Base-by-base conservation (phyloP, 805 yeast species). In the Saccharomycopsis babjevae region DNA sequence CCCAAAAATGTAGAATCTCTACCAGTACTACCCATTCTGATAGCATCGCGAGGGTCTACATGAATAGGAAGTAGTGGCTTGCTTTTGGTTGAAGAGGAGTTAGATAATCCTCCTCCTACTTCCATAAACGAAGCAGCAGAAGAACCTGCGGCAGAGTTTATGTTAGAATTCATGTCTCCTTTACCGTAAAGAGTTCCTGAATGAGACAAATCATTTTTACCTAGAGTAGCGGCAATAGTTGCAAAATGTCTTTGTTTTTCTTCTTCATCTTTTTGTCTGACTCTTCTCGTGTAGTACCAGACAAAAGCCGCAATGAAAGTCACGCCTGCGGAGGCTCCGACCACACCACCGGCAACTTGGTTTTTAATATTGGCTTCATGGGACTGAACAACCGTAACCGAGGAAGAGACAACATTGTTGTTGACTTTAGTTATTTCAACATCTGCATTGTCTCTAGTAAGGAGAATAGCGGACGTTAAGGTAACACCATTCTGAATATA, bases 211-310 rank as follows among this genome's bases (percentile, higher is more conserved):
- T 58, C 61, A 16, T 50, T 39, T 10, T 36, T 34, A 18, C 28
- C 63, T 62, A 63, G 59, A 22, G 66, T 63, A 18, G 66, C 66
- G 7, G 66, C 66, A 57, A 63, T 63, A 25, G 62, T 63, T 18
- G 66, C 66, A 54, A 63, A 59, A 54, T 63, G 59, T 22, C 64
- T 50, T 61, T 61, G 61, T 57, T 63, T 63, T 54, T 63, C 66
- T 57, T 61, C 60, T 50, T 63, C 66, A 36, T 63, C 66, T 32
- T 61, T 63, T 43, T 61, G 62, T 54, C 62, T 63, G 25, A 63
- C 64, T 34, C 64, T 59, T 32, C 62, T 40, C 5, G 64, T 61
- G 57, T 63, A 63, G 55, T 61, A 63, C 64, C 64, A 63, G 5
- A 63, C 64, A 5, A 63, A 43, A 18, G 60, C 59, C 18, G 62